Base-by-base conservation (phyloP, 2,329 filamentous ascomycete species). In the Dactylellina drechsleri region DNA sequence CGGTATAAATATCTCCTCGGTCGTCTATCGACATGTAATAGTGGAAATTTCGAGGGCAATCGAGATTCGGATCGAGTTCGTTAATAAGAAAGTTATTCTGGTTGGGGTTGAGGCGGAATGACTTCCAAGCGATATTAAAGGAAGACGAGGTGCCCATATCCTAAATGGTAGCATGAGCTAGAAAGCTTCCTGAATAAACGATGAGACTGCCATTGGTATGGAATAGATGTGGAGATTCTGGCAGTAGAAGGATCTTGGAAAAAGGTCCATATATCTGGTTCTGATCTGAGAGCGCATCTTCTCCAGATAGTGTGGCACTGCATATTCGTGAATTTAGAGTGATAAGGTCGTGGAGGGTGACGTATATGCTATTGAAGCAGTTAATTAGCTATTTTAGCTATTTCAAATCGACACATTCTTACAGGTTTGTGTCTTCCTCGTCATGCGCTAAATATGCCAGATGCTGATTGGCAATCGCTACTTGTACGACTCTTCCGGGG, bases 151-250 rank as follows among this genome's bases (percentile, higher is more conserved):
- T 49, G 5, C 5, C 45, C 23, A 62, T 40, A 36, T 62, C 45
- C 58, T 45, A 62, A 10, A 62, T 16, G 13, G 36, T 62, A 49
- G 36, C 50, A 8, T 62, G 58, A 16, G 58, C 52, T 23, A 62
- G 15, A 36, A 62, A 62, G 15, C 58, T 62, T 10, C 43, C 28
- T 3, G 58, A 62, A 45, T 50, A 62, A 16, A 31, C 23, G 0
- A 52, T 20, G 5, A 40, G 20, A 10, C n/a, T 15, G 1, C 58
- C 58, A 26, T 62, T 62, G 5, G 58, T 62, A 28, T 45, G 36
- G 6, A 62, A 52, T 40, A 62, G 3, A n/a, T 62, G 15, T 52
- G 58, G 58, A 6, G 58, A 62, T 23, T 15, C 3, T 2, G 20
- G 2, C 4, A 62, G 36, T 40, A 15, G 23, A 15, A 62, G 15